Conservation (phyloP, 139 green algal species). For the Ettlia oleoabundans region DNA sequence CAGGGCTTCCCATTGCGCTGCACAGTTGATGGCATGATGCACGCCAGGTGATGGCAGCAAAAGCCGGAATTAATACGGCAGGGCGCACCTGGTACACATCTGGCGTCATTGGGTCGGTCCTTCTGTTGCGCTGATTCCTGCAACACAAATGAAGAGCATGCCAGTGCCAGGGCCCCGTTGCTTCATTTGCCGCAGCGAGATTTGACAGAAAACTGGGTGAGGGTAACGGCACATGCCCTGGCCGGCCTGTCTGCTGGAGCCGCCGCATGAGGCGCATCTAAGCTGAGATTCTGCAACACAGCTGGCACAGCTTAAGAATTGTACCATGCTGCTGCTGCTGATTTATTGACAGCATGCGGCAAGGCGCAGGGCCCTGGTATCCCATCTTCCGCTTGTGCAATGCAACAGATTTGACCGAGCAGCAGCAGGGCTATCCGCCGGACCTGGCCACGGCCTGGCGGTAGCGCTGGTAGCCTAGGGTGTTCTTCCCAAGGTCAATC, state of each 20-base stretch:
- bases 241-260: too few species aligned
- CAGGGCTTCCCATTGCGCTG: not conserved
- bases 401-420: not conserved
- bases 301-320: too few species aligned
- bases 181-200: not conserved
- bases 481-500: constrained; percentile 94
- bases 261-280: too few species aligned
- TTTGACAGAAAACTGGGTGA: too few species aligned
- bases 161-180: not conserved
- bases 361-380: too few species aligned
- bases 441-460: constrained; percentile 68
- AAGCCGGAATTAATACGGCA: not conserved
- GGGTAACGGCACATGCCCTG: too few species aligned
- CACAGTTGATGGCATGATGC: not conserved
- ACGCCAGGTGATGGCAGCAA: not conserved
- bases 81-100: constrained; percentile 56
- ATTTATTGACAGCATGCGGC: too few species aligned
- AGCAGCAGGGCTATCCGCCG: too few species aligned
- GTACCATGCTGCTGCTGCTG: too few species aligned
- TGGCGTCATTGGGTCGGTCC: constrained; percentile 63
- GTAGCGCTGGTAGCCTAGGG: constrained; percentile 85
- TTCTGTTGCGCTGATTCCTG: constrained; percentile 53
- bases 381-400: too few species aligned
- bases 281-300: too few species aligned
- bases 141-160: not conserved